Evolutionary conservation across 2,329 filamentous ascomycete species (phyloP), one percentile per base, ranked within the genome.

Genomic region (Fusarium sp.): DNA sequence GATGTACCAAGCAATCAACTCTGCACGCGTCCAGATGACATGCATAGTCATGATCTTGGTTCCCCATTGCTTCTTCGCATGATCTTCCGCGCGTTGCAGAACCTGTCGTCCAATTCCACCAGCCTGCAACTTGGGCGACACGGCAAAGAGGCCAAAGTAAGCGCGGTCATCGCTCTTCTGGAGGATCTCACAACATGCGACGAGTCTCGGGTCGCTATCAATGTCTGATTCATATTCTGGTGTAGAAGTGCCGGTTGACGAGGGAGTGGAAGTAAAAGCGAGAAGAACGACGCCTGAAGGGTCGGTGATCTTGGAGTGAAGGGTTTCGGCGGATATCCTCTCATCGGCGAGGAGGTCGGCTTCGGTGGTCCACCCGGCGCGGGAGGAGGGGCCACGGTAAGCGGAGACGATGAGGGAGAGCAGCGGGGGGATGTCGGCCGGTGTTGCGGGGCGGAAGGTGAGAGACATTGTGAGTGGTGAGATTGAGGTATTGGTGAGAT

Each of bases 71-170:
- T 72, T 57, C 31, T 69, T 73, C 1, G 78, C 80, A 64, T 79
- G 78, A 13, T 62, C 66, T 73, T 86, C 84, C 0, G 83, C 83
- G 38, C 77, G 70, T 2, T 69, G 75, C 17, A 86, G 75, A 17
- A 85, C 79, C 54, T 71, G 73, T 52, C 78, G 71, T 0, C 84
- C 84, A 44, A 86, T 70, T 0, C 84, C 84, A 15, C 80, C 80
- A 6, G 78, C 80, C 73, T 85, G 84, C 28, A 75, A 66, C 6
- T 57, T 56, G 3, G 82, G 81, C 38, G 82, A 79, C 1, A 86
- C 84, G 40, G 84, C 84, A 21, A 86, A 84, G 36, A 85, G 77
- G 51, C 83, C 83, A 52, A 86, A 84, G 73, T 84, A 83, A 19
- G 78, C 79, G 36, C 76, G 62, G 34, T 63, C 73, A 28, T 65